Evolutionary conservation across 1,139 yeast genomes (phyloP), one percentile per base, ranked within the genome.

Genomic region (Geotrichum bryndzae): DNA sequence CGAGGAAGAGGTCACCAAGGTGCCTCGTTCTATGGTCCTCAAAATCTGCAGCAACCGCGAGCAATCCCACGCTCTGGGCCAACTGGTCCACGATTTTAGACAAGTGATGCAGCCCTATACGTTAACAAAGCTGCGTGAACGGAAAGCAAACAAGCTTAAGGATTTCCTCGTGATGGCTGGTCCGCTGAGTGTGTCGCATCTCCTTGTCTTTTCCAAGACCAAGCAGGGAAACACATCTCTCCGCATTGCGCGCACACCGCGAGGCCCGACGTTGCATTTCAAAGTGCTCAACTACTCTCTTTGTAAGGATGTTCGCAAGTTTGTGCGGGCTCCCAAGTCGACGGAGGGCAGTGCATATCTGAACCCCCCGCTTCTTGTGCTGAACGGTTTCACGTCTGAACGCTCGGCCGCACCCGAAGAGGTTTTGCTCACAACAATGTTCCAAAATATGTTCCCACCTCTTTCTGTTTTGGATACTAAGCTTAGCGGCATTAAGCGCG

Each of bases 161-260:
- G 99, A 94, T 76, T 94, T 89, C 70, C 83, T 92, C 23, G 96
- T 91, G 27, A 92, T 94, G 97, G 91, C 97, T 50, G 99, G 99
- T 3, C 98, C 99, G 8, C 79, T 94, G 59, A 96, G 97, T 48
- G 97, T 95, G 15, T 82, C 94, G 8, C 97, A 94, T 74, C 76
- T 95, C 72, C 84, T 94, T 76, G 80, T 94, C 31, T 91, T 94
- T 77, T 87, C 92, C 66, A 96, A 90, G 72, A 84, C 90, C 54
- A 82, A 81, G 54, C 79, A 87, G 1, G 98, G 97, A 7, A 86
- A 85, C 64, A 86, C 95, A 11, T 87, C 94, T 57, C 78, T 95
- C 67, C 83, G 98, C 70, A 77, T 95, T 59, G 92, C 95, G 1
- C 84, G 90, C 69, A 84, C 94, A 78, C 97, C 99, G 45, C 81